These are phyloP conservation scores for Kappamyces sp. DNA, from an alignment of 192 early-diverging fungal genomes.

Conservation along the genomic window DNA sequence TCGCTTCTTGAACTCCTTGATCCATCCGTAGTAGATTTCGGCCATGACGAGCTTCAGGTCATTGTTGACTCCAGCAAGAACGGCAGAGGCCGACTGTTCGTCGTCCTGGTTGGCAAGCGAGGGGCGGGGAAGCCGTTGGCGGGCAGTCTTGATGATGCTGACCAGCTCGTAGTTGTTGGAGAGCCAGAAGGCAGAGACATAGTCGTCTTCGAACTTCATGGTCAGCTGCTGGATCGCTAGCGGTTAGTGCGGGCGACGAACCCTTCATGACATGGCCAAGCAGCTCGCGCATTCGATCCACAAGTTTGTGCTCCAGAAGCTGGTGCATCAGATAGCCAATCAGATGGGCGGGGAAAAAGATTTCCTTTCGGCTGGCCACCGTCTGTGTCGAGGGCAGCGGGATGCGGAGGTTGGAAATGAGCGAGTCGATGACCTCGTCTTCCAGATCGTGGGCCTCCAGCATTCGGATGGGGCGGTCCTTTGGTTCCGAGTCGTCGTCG, in stretches of 20 bases:
- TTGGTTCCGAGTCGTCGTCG: slow-evolving; percentile 14
- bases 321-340: slow-evolving; percentile 81
- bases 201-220: slow-evolving; percentile 72
- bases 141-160: slow-evolving; percentile 72
- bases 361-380: slow-evolving; percentile 71
- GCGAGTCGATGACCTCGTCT: slow-evolving; percentile 80
- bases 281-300: slow-evolving; percentile 73
- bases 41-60: slow-evolving; percentile 87
- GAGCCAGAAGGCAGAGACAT: slow-evolving; percentile 92
- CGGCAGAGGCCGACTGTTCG: slow-evolving; percentile 4
- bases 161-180: slow-evolving; percentile 94
- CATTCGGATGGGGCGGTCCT: slow-evolving; percentile 36
- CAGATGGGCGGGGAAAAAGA: slow-evolving; percentile 92
- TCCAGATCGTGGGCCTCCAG: slow-evolving; percentile 49
- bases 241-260: background rate
- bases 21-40: slow-evolving; percentile 97
- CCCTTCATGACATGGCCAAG: slow-evolving; percentile 80
- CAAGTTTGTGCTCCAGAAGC: slow-evolving; percentile 79
- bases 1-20: slow-evolving; percentile 94
- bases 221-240: slow-evolving; percentile 44
- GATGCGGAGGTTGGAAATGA: slow-evolving; percentile 85
- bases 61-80: slow-evolving; percentile 76
- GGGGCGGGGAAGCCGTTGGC: slow-evolving; percentile 1
- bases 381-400: slow-evolving; percentile 77
- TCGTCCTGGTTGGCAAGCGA: slow-evolving; percentile 12